Evolutionary conservation across 805 yeast species (phyloP).

Genomic region (Candida railenensis): DNA sequence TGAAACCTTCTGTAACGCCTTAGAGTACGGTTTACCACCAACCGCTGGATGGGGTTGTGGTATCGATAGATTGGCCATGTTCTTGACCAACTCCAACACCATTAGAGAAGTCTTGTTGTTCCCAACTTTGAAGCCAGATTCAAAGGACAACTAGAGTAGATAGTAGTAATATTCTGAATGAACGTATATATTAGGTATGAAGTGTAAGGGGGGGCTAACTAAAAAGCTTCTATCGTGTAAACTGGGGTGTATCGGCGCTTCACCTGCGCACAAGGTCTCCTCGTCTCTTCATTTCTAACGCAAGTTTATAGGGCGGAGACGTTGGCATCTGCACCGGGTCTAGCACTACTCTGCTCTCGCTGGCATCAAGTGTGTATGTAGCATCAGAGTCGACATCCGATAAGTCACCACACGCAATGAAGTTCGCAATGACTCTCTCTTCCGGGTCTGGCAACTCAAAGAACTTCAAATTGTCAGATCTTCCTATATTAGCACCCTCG

Average conservation of each 20-base stretch:
- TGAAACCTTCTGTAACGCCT: conserved; percentile 95
- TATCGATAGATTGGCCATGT: conserved; percentile 97
- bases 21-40: conserved; percentile 98
- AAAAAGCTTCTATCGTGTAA: neutral
- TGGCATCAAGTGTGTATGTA: conserved; percentile 63
- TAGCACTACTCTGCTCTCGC: conserved; percentile 37
- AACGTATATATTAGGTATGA: neutral
- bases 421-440: conserved; percentile 81
- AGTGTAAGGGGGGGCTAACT: neutral
- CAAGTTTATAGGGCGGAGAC: conserved; percentile 94
- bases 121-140: conserved; percentile 98
- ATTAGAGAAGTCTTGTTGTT: conserved; percentile 95
- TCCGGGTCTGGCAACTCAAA: conserved; percentile 51
- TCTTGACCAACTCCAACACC: conserved; percentile 92
- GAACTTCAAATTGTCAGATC: conserved; percentile 47
- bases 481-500: conserved; percentile 59
- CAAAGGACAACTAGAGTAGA: conserved; percentile 8
- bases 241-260: no score
- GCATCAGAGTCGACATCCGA: conserved; percentile 92
- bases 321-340: conserved; percentile 96
- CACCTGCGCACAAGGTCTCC: conserved; percentile 42
- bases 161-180: neutral
- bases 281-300: conserved; percentile 79
- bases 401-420: conserved; percentile 93
- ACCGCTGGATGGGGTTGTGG: conserved; percentile 99